Base-by-base conservation (phyloP, 108 stramenopile genomes). In the Skeletonema costatum region DNA sequence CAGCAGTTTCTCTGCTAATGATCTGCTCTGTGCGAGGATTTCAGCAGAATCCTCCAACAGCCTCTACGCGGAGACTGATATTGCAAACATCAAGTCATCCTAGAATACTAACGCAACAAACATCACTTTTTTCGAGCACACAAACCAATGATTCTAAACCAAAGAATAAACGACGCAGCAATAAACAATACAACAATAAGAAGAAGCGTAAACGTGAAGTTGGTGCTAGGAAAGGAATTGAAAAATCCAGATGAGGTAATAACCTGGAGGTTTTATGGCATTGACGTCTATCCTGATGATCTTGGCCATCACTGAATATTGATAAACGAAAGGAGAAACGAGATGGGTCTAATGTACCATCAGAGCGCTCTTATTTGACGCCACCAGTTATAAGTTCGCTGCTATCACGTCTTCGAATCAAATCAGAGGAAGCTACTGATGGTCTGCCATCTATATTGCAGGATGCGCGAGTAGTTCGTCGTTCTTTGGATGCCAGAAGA, bases 401-500 rank as follows among this genome's bases (percentile, higher is more conserved):
- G 2, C 60, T 65, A 19, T 51, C 66, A 19, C 77, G 83, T 62
- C 59, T 87, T 25, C 62, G 74, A 59, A 85, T 87, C 36, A 71
- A 82, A 17, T 9, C 32, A 32, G 64, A 70, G 7, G 53, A 25
- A 31, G 30, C 56, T 59, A 5, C 42, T 4, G 29, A 56, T 30
- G 51, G 9, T 5, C 60, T 85, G 62, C 87, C 87, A 29, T 44
- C 38, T 12, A 53, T 72, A 53, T 73, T 87, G 16, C 80, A 60
- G 39, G 75, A 81, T 73, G 82, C 88, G 19, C 74, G 86, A 50
- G 87, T 95, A 44, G 82, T 92, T 51, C 89, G 93, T 61, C 83
- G 93, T 19, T 95, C 93, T 13, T 36, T 92, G 35, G 93, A 95
- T 80, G 93, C 93, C 19, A 85, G 93, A 8, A 83, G 86, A 65